Percentiles rank a stretch among this genome's conserved stretches.
phyloP scores from a whole-genome alignment of 768 basidiomycete genomes.

The Rhizopogon roseolus region DNA sequence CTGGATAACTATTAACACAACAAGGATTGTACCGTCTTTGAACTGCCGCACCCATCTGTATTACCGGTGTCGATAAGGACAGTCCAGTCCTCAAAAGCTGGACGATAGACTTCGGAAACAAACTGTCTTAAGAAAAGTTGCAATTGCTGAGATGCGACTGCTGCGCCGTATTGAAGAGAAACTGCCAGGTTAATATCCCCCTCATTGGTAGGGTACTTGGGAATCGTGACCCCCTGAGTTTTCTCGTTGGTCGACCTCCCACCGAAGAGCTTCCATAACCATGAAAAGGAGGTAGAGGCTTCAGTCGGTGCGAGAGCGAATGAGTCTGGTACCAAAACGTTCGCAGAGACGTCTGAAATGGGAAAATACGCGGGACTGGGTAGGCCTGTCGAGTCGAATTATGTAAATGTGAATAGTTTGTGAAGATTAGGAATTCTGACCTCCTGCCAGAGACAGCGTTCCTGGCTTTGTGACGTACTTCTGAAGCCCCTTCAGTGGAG shows the following conservation, averaged over 20 bases:
- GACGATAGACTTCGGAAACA: slow-evolving; percentile 38
- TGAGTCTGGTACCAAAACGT: slow-evolving; percentile 45
- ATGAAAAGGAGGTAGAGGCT: slow-evolving; percentile 36
- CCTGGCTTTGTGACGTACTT: slow-evolving; percentile 54
- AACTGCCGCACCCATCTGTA: slow-evolving; percentile 49
- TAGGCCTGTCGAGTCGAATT: slow-evolving; percentile 37
- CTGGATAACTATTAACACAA: slow-evolving; percentile 7
- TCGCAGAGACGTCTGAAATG: slow-evolving; percentile 54
- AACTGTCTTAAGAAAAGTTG: slow-evolving; percentile 30
- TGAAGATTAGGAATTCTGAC: slow-evolving; percentile 28
- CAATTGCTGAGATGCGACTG: slow-evolving; percentile 17
- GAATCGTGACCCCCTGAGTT: slow-evolving; percentile 47
- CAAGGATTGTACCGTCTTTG: slow-evolving; percentile 2
- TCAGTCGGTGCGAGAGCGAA: slow-evolving; percentile 34
- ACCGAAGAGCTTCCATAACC: slow-evolving; percentile 57
- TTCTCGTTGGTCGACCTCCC: slow-evolving; percentile 30
- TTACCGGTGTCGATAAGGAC: slow-evolving; percentile 61
- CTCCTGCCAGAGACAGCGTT: slow-evolving; percentile 63
- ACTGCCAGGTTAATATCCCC: slow-evolving; percentile 53
- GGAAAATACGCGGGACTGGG: slow-evolving; percentile 71
- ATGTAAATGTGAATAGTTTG: background rate
- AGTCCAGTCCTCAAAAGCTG: slow-evolving; percentile 57
- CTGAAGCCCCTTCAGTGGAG: slow-evolving; percentile 64
- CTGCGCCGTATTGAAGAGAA: slow-evolving; percentile 63
- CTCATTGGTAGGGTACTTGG: slow-evolving; percentile 49